phyloP scores from a whole-genome alignment of 345 rosid genomes.

The Acer campestre region DNA sequence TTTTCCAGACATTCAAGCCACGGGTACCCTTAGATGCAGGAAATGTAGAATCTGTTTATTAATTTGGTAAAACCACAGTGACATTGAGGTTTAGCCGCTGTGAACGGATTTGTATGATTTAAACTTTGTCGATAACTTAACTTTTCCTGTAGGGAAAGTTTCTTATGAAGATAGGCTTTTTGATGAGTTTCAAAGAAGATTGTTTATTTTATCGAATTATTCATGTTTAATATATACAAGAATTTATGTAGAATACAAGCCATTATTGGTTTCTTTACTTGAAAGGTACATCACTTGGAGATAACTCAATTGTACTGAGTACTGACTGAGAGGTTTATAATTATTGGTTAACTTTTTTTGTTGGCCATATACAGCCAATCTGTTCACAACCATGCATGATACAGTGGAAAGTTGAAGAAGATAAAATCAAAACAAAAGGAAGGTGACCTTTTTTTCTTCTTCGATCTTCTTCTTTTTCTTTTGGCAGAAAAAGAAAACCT shows the following conservation, averaged over 20 bases:
- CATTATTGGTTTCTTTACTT: not conserved
- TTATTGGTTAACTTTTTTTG: not conserved
- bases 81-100: too few relatives aligned
- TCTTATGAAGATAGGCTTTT: not conserved
- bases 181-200: not conserved
- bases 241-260: not conserved
- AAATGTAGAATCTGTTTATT: too few relatives aligned
- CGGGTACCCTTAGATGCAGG: not conserved
- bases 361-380: not conserved
- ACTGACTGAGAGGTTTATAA: not conserved
- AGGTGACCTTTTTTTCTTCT: not conserved
- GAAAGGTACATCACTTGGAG: not conserved
- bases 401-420: not conserved
- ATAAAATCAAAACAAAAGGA: not conserved
- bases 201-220: not conserved
- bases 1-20: not conserved
- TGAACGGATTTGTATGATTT: not conserved
- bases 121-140: not conserved
- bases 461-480: not conserved
- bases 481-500: constrained; percentile 4
- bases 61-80: too few relatives aligned
- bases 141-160: not conserved
- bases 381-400: not conserved
- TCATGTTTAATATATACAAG: not conserved
- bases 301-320: not conserved